Conservation (phyloP, 495 filamentous ascomycete species). For the Daldinia loculata region DNA sequence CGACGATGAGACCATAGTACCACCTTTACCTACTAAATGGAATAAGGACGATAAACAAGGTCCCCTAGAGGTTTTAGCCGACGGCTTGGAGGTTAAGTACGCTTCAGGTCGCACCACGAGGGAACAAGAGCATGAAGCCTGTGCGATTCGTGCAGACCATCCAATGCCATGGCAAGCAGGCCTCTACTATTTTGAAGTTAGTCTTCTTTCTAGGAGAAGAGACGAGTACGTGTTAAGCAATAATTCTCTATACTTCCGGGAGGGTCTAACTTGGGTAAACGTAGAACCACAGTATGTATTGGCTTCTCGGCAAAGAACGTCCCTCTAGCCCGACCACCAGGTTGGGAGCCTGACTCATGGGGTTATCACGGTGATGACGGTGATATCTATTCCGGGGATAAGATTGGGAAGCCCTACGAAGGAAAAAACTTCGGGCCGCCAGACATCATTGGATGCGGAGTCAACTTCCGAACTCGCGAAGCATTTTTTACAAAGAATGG, state of each 20-base stretch:
- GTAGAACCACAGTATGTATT: constrained; percentile 79
- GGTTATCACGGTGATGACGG: constrained; percentile 98
- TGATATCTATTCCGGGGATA: constrained; percentile 78
- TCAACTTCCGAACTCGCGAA: constrained; percentile 88
- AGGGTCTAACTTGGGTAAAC: constrained; percentile 32
- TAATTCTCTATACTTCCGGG: constrained; percentile 15
- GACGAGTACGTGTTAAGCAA: constrained; percentile 74
- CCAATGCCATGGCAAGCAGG: constrained; percentile 92
- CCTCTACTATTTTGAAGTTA: constrained; percentile 96
- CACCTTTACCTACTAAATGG: constrained; percentile 83
- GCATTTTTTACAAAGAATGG: constrained; percentile 98
- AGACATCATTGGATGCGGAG: constrained; percentile 92
- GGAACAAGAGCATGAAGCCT: constrained; percentile 79
- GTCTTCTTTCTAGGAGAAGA: constrained; percentile 82
- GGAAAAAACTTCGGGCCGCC: constrained; percentile 71
- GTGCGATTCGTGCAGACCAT: constrained; percentile 83
- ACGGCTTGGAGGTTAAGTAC: constrained; percentile 83
- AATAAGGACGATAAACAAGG: constrained; percentile 76
- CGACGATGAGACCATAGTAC: constrained; percentile 62
- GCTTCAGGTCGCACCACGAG: constrained; percentile 47
- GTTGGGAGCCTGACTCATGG: constrained; percentile 97
- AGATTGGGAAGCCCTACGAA: constrained; percentile 74
- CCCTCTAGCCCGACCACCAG: constrained; percentile 81
- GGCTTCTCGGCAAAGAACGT: constrained; percentile 83
- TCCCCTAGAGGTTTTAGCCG: constrained; percentile 76